Evolutionary conservation across 2,329 filamentous ascomycete genomes (phyloP), one percentile per base, ranked within the genome.

Genomic region (Bipolaris bicolor): DNA sequence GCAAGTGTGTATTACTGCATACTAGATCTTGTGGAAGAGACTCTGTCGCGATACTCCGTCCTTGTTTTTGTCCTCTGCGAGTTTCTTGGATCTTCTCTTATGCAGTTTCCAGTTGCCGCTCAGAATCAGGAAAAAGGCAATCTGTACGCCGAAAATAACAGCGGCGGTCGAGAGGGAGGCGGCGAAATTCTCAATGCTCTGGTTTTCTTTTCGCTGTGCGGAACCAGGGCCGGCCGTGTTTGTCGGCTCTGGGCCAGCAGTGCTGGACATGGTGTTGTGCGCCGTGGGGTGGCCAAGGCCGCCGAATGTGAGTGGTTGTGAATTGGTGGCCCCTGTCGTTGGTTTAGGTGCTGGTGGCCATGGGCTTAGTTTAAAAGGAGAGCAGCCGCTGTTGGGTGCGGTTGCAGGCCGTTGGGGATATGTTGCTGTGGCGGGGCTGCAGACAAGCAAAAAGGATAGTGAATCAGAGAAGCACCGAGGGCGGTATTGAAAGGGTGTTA

Each of bases 1-100:
- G 24, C 16, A 3, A 31, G 22, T 16, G n/a, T 34, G 43, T 22
- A 40, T 31, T 31, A 13, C 20, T 13, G 45, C 72, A 49, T 62
- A 75, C 73, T 77, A 77, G 49, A 77, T 77, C 52, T 73, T 74
- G 56, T 71, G 70, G 61, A 76, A 76, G 20, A 76, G 62, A 33
- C 71, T 72, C 61, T 76, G 73, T 15, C 69, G 67, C 43, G 72
- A 63, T 9, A 69, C 66, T 1, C 64, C 53, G 15, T 24, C 46
- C 34, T 49, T 39, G 24, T 61, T 64, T 29, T 69, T 66, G 11
- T 45, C 31, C 9, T 52, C 46, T 3, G 55, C 51, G 16, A 51
- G 57, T 41, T 67, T 63, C 44, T 65, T 67, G 2, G 67, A 15
- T 15, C 3, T 48, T 15, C 26, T 69, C 40, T 66, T 66, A 13